Evolutionary conservation across 176 grass and related monocot species (phyloP), one percentile per base, ranked within the genome.

Genomic region (Echinochloa phyllopogon): DNA sequence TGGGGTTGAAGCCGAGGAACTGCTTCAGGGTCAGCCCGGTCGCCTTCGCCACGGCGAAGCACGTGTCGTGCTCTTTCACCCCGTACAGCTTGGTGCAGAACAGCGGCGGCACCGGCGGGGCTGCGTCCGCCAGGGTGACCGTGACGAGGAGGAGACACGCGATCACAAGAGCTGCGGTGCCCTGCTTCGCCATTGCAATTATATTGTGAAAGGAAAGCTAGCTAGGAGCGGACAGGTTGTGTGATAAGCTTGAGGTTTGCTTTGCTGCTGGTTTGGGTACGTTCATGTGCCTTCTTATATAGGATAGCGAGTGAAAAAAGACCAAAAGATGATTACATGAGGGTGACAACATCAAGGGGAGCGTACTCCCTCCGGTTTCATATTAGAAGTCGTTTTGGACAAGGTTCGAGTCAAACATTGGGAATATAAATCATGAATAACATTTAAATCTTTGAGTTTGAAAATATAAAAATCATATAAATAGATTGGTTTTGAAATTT

Each of bases 1-100:
- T 89, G 64, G 88, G 88, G 72, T 89, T 89, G 88, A 86, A 86
- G 36, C 6, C 0, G 44, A 86, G 72, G 77, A 89, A 89, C 53
- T 82, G 12, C 6, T 25, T 47, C 36, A 36, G 6, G 24, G 1
- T 3, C 39, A 89, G 33, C 42, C 51, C 71, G 12, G 4, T 4
- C 53, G 37, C 1, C 38, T 53, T 4, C 72, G 63, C 64, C 18
- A 82, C 38, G 63, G 88, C 52, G 55, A 69, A 77, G 78, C 88
- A 89, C 0, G 83, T 86, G 44, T 89, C 88, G 36, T 0, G 44
- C 6, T 5, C 16, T 24, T 71, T 18, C 78, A 89, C 78, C 71
- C 55, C 83, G 78, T 77, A 58, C 63, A 60, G 77, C 63, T 55
- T 38, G 44, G 6, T 77, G 88, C 88, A 89, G 36, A 8, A 2